Base-by-base conservation (phyloP, 257 asterid genomes). In the Gentiana dahurica region DNA sequence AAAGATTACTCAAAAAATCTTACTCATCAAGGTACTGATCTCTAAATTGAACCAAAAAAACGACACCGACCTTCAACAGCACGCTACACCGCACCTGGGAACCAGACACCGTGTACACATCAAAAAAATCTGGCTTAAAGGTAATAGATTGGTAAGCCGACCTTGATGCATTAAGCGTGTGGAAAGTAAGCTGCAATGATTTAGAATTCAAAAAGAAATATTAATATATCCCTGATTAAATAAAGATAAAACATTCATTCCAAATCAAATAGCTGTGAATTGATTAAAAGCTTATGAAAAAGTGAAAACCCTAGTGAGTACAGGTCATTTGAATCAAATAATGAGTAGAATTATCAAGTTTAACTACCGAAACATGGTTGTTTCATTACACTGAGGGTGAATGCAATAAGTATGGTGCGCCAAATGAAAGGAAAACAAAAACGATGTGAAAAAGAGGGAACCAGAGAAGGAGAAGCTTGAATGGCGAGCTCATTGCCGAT, bases 401-500 rank as follows among this genome's bases (percentile, higher is more conserved):
- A 41, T 41, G 9, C 6, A 41, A 41, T 7, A 41, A 10, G 9
- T 5, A 41, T 5, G 5, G 8, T 41, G 46, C 6, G 46, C 9
- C 46, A 5, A 41, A 5, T 41, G 8, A 41, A 2, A 41, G 46
- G 46, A n/a, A 34, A 35, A 15, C 49, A 57, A 4, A 6, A 36
- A 39, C 12, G 50, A 24, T 24, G 24, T 24, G 12, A 24, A 4
- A 59, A 43, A 59, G 10, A 8, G 45, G 12, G 46, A 51, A 85
- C 98, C 96, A 72, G 87, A 45, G 98, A 67, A 66, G 92, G 67
- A 62, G 89, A 77, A 11, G 92, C 80, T 72, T 83, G 92, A 62
- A 91, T 69, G 60, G 81, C 91, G 57, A 91, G 83, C 68, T 91
- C 98, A 72, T 77, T 81, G 73, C 95, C 98, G 67, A 91, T 68